Evolutionary conservation across 495 filamentous ascomycete genomes (phyloP).

Genomic region (Talaromyces thailandensis): DNA sequence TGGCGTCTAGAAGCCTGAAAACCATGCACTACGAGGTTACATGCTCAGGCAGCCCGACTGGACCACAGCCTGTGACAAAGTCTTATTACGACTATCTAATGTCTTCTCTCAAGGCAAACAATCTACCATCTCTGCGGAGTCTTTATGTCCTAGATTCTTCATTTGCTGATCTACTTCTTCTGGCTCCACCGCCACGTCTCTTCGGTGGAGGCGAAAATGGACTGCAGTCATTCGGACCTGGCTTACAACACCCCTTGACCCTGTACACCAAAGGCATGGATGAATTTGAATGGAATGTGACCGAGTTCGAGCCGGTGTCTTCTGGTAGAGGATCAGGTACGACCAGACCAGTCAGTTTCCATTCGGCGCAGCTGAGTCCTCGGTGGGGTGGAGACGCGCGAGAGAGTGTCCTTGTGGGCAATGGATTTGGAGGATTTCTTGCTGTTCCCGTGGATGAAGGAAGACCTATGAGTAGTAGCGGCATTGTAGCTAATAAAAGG

Average conservation of each 20-base stretch:
- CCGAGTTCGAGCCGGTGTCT: slow-evolving; percentile 41
- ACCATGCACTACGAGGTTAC: slow-evolving; percentile 78
- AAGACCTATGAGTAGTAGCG: slow-evolving; percentile 27
- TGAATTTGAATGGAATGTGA: slow-evolving; percentile 81
- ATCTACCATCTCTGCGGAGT: slow-evolving; percentile 59
- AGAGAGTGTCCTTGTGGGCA: slow-evolving; percentile 57
- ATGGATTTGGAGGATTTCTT: slow-evolving; percentile 73
- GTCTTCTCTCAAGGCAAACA: slow-evolving; percentile 63
- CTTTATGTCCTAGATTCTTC: slow-evolving; percentile 79
- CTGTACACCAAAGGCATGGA: slow-evolving; percentile 82
- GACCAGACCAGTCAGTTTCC: slow-evolving; percentile 47
- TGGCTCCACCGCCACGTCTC: slow-evolving; percentile 43
- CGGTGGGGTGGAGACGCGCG: slow-evolving; percentile 55
- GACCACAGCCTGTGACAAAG: slow-evolving; percentile 48
- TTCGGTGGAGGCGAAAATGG: slow-evolving; percentile 23
- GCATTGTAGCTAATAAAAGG: slow-evolving; percentile 16
- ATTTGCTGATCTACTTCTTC: slow-evolving; percentile 67
- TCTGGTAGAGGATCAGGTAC: slow-evolving; percentile 22
- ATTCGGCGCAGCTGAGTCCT: slow-evolving; percentile 42
- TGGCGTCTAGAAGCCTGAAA: slow-evolving; percentile 57
- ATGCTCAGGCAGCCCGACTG: slow-evolving; percentile 37
- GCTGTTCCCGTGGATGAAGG: slow-evolving; percentile 58
- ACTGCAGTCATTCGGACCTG: slow-evolving; percentile 25
- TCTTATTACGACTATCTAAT: slow-evolving; percentile 87
- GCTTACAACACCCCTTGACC: slow-evolving; percentile 56